A percentile compares a stretch with the other conserved stretches of the same genome.
These are phyloP conservation scores for Blastobotrys aristatus DNA, from an alignment of 1,139 yeast genomes.

Conservation along the genomic window DNA sequence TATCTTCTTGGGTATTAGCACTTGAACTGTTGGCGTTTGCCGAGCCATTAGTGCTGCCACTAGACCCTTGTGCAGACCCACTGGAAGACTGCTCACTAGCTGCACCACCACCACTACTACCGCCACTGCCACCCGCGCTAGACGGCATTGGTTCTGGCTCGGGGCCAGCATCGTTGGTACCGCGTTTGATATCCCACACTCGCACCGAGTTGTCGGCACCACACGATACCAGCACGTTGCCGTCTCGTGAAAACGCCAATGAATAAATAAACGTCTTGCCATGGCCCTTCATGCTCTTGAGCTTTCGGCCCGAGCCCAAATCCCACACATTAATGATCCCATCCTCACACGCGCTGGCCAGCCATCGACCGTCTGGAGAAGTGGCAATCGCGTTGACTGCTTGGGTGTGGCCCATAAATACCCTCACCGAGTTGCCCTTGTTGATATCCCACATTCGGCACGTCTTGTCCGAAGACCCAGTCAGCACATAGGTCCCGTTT, in stretches of 20 bases:
- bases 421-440: conserved; percentile 82
- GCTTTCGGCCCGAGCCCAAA: conserved; percentile 80
- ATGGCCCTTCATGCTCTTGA: conserved; percentile 81
- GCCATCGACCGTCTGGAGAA: conserved; percentile 95
- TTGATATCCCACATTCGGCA: conserved; percentile 98
- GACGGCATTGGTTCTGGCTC: conserved; percentile 63
- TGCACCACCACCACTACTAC: not conserved
- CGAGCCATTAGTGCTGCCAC: not conserved
- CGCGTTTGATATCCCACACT: conserved; percentile 91
- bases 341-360: conserved; percentile 95
- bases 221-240: conserved; percentile 82
- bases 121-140: not conserved
- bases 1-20: conserved; percentile 34
- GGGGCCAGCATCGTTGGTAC: conserved; percentile 74
- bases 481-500: conserved; percentile 85
- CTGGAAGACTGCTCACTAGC: conserved; percentile 17
- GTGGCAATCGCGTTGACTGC: conserved; percentile 82
- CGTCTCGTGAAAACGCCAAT: conserved; percentile 79
- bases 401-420: conserved; percentile 92
- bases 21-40: not conserved
- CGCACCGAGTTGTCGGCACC: conserved; percentile 92
- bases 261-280: conserved; percentile 86
- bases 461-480: conserved; percentile 94
- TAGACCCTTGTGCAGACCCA: conserved; percentile 11
- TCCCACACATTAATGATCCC: conserved; percentile 90